A percentile compares a stretch with the other conserved stretches of the same genome.
phyloP scores from a whole-genome alignment of 257 asterid species.

The Ehretia macrophylla region DNA sequence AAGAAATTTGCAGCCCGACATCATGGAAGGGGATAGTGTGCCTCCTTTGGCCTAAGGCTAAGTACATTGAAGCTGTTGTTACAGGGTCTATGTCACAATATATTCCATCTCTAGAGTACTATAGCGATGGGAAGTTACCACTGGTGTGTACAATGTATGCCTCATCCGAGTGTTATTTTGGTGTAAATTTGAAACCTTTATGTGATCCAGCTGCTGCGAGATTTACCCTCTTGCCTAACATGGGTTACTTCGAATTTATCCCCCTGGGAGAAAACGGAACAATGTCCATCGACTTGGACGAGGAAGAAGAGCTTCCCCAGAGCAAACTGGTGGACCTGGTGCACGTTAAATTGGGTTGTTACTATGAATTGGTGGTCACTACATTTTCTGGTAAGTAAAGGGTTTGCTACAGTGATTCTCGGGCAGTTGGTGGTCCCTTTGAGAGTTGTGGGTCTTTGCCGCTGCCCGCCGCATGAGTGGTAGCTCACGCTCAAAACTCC shows the following conservation, averaged over 20 bases:
- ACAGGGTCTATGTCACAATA: constrained; percentile 85
- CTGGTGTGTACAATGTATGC: constrained; percentile 73
- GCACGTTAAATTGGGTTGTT: constrained; percentile 49
- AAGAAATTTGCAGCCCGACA: constrained; percentile 38
- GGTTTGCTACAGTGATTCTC: no score
- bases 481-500: no score
- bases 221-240: constrained; percentile 67
- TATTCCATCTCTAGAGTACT: constrained; percentile 52
- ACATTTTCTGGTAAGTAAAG: constrained; percentile 70
- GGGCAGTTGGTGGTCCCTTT: no score
- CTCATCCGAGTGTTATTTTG: constrained; percentile 68
- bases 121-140: constrained; percentile 57
- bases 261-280: constrained; percentile 53
- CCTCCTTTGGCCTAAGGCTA: constrained; percentile 67
- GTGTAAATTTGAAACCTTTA: constrained; percentile 61
- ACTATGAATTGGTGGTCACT: constrained; percentile 69
- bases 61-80: constrained; percentile 76
- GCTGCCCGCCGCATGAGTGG: no score
- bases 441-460: no score
- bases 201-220: constrained; percentile 56
- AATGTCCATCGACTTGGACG: constrained; percentile 39
- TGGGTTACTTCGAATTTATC: constrained; percentile 68
- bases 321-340: constrained; percentile 55
- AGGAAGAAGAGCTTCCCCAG: constrained; percentile 31
- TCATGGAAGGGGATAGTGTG: constrained; percentile 75